These are phyloP conservation scores for Tetrahymena elliotti DNA, from an alignment of 73 alveolate species.

Conservation along the genomic window DNA sequence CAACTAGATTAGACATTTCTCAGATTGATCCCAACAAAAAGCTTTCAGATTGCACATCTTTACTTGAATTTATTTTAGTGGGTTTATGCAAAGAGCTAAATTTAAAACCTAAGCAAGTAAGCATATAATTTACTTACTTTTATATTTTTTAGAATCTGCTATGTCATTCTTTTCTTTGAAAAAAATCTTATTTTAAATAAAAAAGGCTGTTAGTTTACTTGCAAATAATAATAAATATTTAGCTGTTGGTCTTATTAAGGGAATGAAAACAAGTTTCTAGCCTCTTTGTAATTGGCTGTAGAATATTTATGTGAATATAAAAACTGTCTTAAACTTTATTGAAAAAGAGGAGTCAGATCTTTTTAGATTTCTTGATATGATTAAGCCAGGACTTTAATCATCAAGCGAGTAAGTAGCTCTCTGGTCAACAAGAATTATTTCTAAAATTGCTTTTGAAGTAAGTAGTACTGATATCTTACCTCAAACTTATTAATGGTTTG, in stretches of 20 bases:
- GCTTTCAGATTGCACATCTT: constrained; percentile 5
- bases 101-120: constrained; percentile 5
- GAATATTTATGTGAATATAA: constrained; percentile 55
- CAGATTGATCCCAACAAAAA: constrained; percentile 8
- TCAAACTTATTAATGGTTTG: constrained; percentile 76
- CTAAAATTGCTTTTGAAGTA: constrained; percentile 60
- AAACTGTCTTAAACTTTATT: constrained; percentile 19
- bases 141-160: background rate
- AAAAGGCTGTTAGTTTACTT: constrained; percentile 70
- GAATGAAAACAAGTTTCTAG: constrained; percentile 77
- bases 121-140: no score
- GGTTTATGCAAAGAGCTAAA: constrained; percentile 23
- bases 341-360: constrained; percentile 22
- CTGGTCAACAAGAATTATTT: constrained; percentile 50
- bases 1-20: background rate
- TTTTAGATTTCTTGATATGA: constrained; percentile 5
- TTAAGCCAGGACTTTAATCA: constrained; percentile 66
- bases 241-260: constrained; percentile 74
- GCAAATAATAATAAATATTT: constrained; percentile 70
- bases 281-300: constrained; percentile 62
- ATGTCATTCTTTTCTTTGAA: background rate
- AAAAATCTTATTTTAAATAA: background rate
- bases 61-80: constrained; percentile 13
- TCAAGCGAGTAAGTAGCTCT: constrained; percentile 53
- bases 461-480: constrained; percentile 37